Evolutionary conservation across 2,329 filamentous ascomycete species (phyloP), one percentile per base, ranked within the genome.

Genomic region (Ophiostoma quercus): DNA sequence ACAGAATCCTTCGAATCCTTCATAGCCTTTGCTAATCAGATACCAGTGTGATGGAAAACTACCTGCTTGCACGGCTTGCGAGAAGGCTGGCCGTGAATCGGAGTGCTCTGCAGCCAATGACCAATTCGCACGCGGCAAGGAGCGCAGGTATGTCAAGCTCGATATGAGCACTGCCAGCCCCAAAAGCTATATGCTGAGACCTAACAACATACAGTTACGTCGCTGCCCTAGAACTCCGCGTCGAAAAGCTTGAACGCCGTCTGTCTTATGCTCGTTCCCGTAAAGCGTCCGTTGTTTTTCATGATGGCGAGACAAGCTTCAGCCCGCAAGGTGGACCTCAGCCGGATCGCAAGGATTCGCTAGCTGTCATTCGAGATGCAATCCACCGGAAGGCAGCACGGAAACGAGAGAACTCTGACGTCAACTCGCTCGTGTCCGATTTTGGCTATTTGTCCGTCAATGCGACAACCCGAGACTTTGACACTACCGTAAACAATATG

Each of bases 81-180:
- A 97, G 79, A 94, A 93, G 80, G 92, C 92, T 16, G 93, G 94
- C 39, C 90, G 92, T 72, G 88, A 91, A 69, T 89, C 85, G 71
- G 93, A 96, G 77, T 99, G 95, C 78, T 97, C 93, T 7, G 93
- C 93, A 70, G 94, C 93, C 8, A 97, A 96, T 76, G 94, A 98
- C 77, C 93, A 97, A 78, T 98, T 97, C 79, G 94, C 94, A 0
- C 86, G 93, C 73, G 95, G 95, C 72, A 98, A 98, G 79, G 95
- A 98, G 77, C 85, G 94, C 76, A 98, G 94, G 88, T 88, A 74
- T 71, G 80, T 75, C 12, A 34, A 22, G 9, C 41, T 47, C 43
- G 19, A 47, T 47, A 47, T 47, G 5, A 19, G 2, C 16, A 12
- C 22, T 4, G n/a, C 12, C 69, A 39, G 41, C 16, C 60, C 5